These are phyloP conservation scores for Aspergillus sclerotiicarbonarius DNA, from an alignment of 495 filamentous ascomycete genomes.

Conservation along the genomic window DNA sequence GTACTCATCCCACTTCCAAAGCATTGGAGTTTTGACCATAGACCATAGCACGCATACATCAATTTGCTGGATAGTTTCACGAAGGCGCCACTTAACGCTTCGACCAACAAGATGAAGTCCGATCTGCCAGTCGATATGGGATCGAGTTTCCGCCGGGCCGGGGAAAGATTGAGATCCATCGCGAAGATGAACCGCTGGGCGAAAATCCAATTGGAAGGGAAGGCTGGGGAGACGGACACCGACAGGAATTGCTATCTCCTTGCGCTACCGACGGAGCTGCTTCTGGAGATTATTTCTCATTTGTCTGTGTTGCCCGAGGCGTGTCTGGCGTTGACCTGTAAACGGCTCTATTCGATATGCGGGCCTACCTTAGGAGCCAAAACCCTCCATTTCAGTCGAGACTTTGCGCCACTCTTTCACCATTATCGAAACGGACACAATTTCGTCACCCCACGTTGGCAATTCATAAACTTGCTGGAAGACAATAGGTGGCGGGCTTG, in stretches of 20 bases:
- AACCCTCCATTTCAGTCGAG: constrained; percentile 41
- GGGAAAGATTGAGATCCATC: constrained; percentile 32
- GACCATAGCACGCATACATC: not conserved
- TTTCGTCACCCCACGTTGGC: constrained; percentile 42
- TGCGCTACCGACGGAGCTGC: constrained; percentile 45
- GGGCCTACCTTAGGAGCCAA: constrained; percentile 34
- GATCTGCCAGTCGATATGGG: constrained; percentile 24
- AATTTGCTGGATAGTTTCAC: constrained; percentile 10
- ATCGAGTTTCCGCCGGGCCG: constrained; percentile 32
- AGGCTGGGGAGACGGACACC: constrained; percentile 18
- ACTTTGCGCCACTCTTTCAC: constrained; percentile 47
- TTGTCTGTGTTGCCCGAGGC: constrained; percentile 39
- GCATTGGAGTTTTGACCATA: constrained; percentile 6
- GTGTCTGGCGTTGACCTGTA: constrained; percentile 44
- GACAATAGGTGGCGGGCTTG: constrained; percentile 40
- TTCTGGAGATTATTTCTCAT: constrained; percentile 43
- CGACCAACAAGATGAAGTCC: constrained; percentile 19
- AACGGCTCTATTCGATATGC: constrained; percentile 41
- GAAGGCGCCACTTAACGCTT: constrained; percentile 8
- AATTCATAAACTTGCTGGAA: constrained; percentile 41
- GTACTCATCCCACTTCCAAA: constrained; percentile 18
- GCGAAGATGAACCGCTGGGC: constrained; percentile 38
- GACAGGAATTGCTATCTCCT: constrained; percentile 34
- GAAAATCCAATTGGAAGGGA: constrained; percentile 14
- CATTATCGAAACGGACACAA: constrained; percentile 45